These are phyloP conservation scores for Ammopiptanthus mongolicus DNA, from an alignment of 306 rosid species.

Conservation along the genomic window DNA sequence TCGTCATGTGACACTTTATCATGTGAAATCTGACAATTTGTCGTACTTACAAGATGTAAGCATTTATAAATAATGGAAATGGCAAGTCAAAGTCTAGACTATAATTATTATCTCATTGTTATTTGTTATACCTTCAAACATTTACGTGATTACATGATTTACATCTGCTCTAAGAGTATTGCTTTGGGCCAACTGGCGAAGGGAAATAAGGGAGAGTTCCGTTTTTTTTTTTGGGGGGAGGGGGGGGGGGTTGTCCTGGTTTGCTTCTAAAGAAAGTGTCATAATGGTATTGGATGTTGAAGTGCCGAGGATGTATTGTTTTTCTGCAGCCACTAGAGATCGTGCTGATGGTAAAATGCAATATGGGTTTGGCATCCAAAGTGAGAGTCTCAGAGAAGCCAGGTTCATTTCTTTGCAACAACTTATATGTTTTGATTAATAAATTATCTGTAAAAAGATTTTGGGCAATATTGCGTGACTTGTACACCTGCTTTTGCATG, in stretches of 20 bases:
- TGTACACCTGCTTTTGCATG: neutral
- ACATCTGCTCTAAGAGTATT: neutral
- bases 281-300: constrained; percentile 2
- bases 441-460: neutral
- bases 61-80: neutral
- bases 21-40: neutral
- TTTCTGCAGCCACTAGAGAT: constrained; percentile 63
- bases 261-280: neutral
- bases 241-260: neutral
- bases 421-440: constrained; percentile 1
- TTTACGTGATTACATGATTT: neutral
- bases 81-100: neutral
- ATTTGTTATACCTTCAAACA: neutral
- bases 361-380: constrained; percentile 80
- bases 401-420: constrained; percentile 49
- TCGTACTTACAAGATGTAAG: neutral
- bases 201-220: neutral
- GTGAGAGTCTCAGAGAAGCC: constrained; percentile 93
- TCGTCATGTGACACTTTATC: neutral
- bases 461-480: neutral
- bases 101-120: neutral
- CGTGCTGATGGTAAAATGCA: constrained; percentile 46
- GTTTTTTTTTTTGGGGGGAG: neutral
- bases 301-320: constrained; percentile 3
- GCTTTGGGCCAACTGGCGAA: neutral